Percentiles rank a stretch among this genome's conserved stretches.
Evolutionary conservation across 129 eudicot genomes (phyloP).

Genomic region (Chrysanthemum lavandulifolium): DNA sequence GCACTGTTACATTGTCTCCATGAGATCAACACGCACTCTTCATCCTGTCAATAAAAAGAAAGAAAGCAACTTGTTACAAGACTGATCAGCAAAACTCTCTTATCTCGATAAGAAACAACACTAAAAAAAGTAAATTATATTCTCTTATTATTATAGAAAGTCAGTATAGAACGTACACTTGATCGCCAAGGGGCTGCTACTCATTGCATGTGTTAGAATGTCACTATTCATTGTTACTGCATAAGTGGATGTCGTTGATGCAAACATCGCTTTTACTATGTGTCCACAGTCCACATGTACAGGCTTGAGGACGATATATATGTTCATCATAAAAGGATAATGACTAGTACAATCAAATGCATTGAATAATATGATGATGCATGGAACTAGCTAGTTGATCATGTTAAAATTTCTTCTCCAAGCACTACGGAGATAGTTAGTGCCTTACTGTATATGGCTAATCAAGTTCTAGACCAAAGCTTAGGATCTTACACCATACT

Average conservation of each 20-base stretch:
- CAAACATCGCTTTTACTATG: background rate
- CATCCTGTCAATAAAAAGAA: background rate
- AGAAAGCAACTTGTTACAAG: constrained; percentile 16
- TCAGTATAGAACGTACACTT: background rate
- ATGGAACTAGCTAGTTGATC: too few species aligned
- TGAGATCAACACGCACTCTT: constrained; percentile 37
- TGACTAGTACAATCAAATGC: constrained; percentile 5
- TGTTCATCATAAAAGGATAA: background rate
- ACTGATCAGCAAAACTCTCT: constrained; percentile 22
- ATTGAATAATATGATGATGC: background rate
- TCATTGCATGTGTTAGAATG: constrained; percentile 6
- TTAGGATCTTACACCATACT: too few species aligned
- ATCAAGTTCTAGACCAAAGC: too few species aligned
- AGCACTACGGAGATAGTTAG: too few species aligned
- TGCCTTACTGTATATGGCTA: too few species aligned
- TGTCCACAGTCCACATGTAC: too few species aligned
- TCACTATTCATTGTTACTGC: constrained; percentile 15
- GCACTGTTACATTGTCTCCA: constrained; percentile 24
- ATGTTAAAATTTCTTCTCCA: too few species aligned
- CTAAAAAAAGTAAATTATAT: background rate
- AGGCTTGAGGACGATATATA: background rate
- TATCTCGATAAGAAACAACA: constrained; percentile 23
- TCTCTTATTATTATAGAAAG: constrained; percentile 5
- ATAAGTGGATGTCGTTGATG: constrained; percentile 16
- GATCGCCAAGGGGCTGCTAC: background rate